Conservation (phyloP, 768 basidiomycete genomes). For the Russula brevipes region DNA sequence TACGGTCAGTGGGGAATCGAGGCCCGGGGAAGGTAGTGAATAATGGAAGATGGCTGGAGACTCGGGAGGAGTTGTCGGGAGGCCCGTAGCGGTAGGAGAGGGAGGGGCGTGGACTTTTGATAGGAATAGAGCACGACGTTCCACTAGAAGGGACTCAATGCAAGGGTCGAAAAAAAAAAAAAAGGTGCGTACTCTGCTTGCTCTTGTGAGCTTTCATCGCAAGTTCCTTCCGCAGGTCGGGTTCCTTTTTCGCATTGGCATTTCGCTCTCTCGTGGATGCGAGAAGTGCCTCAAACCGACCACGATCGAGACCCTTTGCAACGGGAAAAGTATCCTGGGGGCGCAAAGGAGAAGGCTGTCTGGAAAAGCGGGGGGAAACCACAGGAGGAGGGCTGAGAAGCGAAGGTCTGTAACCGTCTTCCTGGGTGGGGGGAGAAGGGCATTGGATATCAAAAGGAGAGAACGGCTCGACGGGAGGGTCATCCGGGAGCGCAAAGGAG, state of each 20-base stretch:
- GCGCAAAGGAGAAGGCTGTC: slow-evolving; percentile 48
- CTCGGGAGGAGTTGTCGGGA: slow-evolving; percentile 62
- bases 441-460: slow-evolving; percentile 50
- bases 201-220: slow-evolving; percentile 65
- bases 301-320: slow-evolving; percentile 54
- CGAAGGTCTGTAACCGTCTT: slow-evolving; percentile 52
- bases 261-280: slow-evolving; percentile 56
- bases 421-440: slow-evolving; percentile 30
- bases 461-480: slow-evolving; percentile 47
- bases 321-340: slow-evolving; percentile 35
- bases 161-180: not conserved
- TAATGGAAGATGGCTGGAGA: slow-evolving; percentile 67
- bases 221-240: slow-evolving; percentile 68
- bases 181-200: slow-evolving; percentile 57
- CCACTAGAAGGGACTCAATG: slow-evolving; percentile 40
- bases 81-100: slow-evolving; percentile 50
- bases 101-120: slow-evolving; percentile 68
- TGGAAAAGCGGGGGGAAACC: slow-evolving; percentile 37
- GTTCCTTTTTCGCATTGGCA: slow-evolving; percentile 41
- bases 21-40: slow-evolving; percentile 61
- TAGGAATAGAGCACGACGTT: slow-evolving; percentile 70
- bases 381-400: slow-evolving; percentile 55
- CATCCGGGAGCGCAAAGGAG: slow-evolving; percentile 59
- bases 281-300: slow-evolving; percentile 61
- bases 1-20: slow-evolving; percentile 55